Percentiles rank a stretch among this genome's conserved stretches.
These are phyloP conservation scores for Haplosporangium sp. DNA, from an alignment of 371 early-diverging fungal species.

Conservation along the genomic window DNA sequence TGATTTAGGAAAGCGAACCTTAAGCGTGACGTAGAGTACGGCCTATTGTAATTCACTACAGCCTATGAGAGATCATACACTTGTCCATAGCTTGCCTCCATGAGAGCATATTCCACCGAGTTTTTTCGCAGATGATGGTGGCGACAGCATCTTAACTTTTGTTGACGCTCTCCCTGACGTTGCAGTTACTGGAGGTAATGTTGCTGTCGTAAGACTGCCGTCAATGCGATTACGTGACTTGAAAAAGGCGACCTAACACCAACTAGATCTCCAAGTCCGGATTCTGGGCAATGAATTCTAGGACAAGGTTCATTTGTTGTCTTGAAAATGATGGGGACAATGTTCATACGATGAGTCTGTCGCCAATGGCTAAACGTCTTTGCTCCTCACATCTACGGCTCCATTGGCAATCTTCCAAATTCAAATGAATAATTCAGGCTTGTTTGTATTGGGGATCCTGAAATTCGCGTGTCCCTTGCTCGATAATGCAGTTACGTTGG, in stretches of 20 bases:
- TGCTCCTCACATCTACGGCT: too few species aligned
- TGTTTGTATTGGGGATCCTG: too few species aligned
- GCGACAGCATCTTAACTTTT: background rate
- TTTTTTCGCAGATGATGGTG: constrained; percentile 1
- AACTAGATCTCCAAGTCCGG: background rate
- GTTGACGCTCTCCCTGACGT: background rate
- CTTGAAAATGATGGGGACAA: background rate
- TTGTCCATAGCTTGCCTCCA: background rate
- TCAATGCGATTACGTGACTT: background rate
- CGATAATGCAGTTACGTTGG: too few species aligned
- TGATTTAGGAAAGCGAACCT: background rate
- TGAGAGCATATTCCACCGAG: background rate
- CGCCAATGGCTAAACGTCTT: too few species aligned
- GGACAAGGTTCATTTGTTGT: too few species aligned
- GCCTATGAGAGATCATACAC: background rate
- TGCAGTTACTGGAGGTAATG: background rate
- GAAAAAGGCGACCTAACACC: too few species aligned
- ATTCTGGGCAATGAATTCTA: background rate
- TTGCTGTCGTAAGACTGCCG: background rate
- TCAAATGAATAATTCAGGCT: too few species aligned
- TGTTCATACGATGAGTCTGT: too few species aligned
- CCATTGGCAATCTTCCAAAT: too few species aligned
- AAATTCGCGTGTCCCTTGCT: too few species aligned
- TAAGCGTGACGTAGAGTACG: background rate
- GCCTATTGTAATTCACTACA: background rate